Evolutionary conservation across 768 basidiomycete species (phyloP).

Genomic region (Dentipellis fragilis): DNA sequence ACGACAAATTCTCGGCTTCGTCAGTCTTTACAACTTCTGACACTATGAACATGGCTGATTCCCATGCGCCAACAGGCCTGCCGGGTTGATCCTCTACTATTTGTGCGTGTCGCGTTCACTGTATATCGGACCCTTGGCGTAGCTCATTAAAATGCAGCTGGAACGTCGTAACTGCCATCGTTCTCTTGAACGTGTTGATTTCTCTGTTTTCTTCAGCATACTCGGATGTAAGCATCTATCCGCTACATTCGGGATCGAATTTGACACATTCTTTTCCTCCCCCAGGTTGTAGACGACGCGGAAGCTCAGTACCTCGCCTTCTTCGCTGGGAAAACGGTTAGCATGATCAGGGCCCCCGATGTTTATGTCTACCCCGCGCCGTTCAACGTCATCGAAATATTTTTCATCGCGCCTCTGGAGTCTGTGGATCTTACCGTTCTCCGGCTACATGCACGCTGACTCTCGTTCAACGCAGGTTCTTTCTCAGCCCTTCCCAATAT

Average conservation of each 20-base stretch:
- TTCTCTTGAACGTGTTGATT: constrained; percentile 88
- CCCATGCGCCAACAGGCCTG: constrained; percentile 25
- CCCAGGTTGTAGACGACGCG: constrained; percentile 69
- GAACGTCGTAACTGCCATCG: constrained; percentile 74
- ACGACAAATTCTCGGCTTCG: constrained; percentile 9
- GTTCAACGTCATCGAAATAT: constrained; percentile 78
- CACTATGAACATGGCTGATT: not conserved
- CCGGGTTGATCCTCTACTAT: constrained; percentile 68
- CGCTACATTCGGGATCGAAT: not conserved
- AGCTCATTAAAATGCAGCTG: constrained; percentile 34
- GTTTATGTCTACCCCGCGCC: constrained; percentile 84
- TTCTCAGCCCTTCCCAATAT: constrained; percentile 29
- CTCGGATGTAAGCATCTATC: constrained; percentile 51
- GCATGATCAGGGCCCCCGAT: constrained; percentile 81
- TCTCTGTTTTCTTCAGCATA: constrained; percentile 94
- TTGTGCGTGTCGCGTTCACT: constrained; percentile 35
- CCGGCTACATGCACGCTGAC: not conserved
- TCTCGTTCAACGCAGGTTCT: constrained; percentile 1
- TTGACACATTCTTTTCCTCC: not conserved
- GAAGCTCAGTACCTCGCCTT: constrained; percentile 87
- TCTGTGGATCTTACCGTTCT: constrained; percentile 28
- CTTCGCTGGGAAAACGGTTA: constrained; percentile 79
- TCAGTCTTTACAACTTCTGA: not conserved
- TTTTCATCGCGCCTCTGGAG: constrained; percentile 83
- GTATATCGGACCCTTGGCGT: no score